Evolutionary conservation across 2,329 filamentous ascomycete species (phyloP), one percentile per base, ranked within the genome.

Genomic region (Macrophomina pseudophaseolina): DNA sequence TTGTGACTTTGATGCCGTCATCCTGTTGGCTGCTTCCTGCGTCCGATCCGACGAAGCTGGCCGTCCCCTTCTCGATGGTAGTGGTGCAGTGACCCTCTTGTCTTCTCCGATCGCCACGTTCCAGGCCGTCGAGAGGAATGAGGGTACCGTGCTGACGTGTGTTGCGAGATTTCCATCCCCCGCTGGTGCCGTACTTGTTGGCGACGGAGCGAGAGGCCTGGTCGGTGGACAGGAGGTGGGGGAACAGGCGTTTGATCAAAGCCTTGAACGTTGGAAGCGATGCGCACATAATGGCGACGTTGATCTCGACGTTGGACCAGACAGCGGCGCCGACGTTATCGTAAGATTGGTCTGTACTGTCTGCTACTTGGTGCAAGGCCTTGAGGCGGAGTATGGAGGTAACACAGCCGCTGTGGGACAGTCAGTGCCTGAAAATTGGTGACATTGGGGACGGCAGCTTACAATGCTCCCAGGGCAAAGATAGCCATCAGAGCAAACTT

Each of bases 1-100:
- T 64, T 28, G 38, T 48, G 14, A 64, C 49, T 38, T 64, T 54
- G 23, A 64, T 64, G 8, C 48, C 48, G 9, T 52, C 59, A 4
- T 12, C 5, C 40, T 23, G 9, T n/a, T 38, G 8, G 11, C 16
- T 51, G 46, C 59, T 63, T 18, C 46, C 62, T 12, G 30, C 62
- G 51, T 64, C 62, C 49, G 49, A 42, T 23, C 16, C 35, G 5
- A 6, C 32, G 4, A 33, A 28, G 28, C 28, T 30, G 11, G n/a
- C 8, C 12, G 16, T 16, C 30, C 49, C 49, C 38, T 64, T 64
- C 40, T 52, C 38, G n/a, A 64, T 54, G 16, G 35, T 44, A 18
- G 62, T 64, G 35, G 56, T 54, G n/a, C 23, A 64, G 49, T 33
- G 8, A 23, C 11, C 62, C 5, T 49, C 18, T 30, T 9, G 2